Evolutionary conservation across 805 yeast genomes (phyloP).

Genomic region (Suhomyces canberraensis): DNA sequence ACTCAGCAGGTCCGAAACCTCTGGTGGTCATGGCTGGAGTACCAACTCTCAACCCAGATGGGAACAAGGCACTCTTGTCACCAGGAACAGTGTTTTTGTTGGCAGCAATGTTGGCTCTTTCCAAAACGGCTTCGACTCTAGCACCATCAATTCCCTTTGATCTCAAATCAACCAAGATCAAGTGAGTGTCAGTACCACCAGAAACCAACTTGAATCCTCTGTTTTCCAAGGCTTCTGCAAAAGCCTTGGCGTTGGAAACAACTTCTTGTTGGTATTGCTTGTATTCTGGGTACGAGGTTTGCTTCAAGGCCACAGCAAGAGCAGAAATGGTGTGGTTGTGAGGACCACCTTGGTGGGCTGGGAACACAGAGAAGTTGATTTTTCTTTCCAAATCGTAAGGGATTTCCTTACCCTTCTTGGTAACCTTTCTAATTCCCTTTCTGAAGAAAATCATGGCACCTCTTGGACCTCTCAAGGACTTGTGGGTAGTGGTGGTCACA

Average conservation of each 20-base stretch:
- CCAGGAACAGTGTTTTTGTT: conserved; percentile 98
- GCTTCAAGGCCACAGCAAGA: conserved; percentile 93
- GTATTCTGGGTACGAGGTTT: conserved; percentile 87
- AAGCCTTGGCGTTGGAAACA: conserved; percentile 78
- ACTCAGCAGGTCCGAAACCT: conserved; percentile 88
- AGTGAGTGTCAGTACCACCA: conserved; percentile 95
- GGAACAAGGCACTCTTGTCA: conserved; percentile 93
- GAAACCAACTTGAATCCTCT: conserved; percentile 82
- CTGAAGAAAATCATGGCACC: conserved; percentile 99
- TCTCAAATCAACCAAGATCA: conserved; percentile 86
- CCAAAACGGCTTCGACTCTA: conserved; percentile 65
- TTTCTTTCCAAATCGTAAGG: conserved; percentile 88
- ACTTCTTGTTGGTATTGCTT: conserved; percentile 87
- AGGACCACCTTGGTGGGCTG: conserved; percentile 99
- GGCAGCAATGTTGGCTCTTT: conserved; percentile 89
- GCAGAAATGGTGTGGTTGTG: conserved; percentile 99
- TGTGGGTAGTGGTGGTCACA: conserved; percentile 98
- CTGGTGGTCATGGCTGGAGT: conserved; percentile 99
- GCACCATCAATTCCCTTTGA: conserved; percentile 20
- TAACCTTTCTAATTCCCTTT: conserved; percentile 85
- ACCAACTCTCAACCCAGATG: conserved; percentile 97
- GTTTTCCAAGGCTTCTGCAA: conserved; percentile 69
- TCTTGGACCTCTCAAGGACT: conserved; percentile 98
- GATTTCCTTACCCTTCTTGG: conserved; percentile 90
- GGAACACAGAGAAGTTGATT: conserved; percentile 98